Base-by-base conservation (phyloP, 495 filamentous ascomycete genomes). In the Daldinia decipiens region DNA sequence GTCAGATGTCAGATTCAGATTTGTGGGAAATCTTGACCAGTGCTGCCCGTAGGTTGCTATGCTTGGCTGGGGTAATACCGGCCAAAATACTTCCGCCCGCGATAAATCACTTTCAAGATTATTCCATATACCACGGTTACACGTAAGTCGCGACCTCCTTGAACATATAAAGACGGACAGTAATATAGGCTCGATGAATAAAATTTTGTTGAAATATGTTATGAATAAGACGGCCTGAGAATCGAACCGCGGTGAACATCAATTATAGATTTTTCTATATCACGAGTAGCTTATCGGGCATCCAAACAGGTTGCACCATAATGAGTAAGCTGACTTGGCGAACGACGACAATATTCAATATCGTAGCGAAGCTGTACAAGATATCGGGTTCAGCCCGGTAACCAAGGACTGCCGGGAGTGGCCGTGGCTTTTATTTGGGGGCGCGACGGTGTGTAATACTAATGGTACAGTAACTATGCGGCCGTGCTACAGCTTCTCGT, bases 291-390 rank as follows among this genome's bases (percentile, higher is more conserved):
- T 47, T 47, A 47, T 47, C 43, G 43, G 43, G 43, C 19, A 13
- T 47, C 24, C 1, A 9, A 47, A 47, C 19, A 11, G 17, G 40
- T 58, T 29, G 40, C 51, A 56, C 62, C 8, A 47, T 59, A 40
- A 38, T 62, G 57, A 71, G 62, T 71, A 66, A 71, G 63, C 68
- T 67, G 68, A 67, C 36, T 59, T 26, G 62, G 13, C 39, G 36
- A 53, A 56, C 31, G 17, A 27, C 24, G 7, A 34, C n/a, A 9
- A 6, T 50, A n/a, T 34, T 19, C 15, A 7, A 43, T n/a, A 62
- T 58, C 19, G 13, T 31, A 4, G 52, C 29, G 34, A 61, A 45
- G 58, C 56, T 9, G 24, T 13, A 19, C 40, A 9, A 57, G 19
- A 40, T 26, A 15, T 57, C 32, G 50, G 50, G 13, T 15, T 24